phyloP scores from a whole-genome alignment of 768 basidiomycete species.

The Tubosaeta sp. region DNA sequence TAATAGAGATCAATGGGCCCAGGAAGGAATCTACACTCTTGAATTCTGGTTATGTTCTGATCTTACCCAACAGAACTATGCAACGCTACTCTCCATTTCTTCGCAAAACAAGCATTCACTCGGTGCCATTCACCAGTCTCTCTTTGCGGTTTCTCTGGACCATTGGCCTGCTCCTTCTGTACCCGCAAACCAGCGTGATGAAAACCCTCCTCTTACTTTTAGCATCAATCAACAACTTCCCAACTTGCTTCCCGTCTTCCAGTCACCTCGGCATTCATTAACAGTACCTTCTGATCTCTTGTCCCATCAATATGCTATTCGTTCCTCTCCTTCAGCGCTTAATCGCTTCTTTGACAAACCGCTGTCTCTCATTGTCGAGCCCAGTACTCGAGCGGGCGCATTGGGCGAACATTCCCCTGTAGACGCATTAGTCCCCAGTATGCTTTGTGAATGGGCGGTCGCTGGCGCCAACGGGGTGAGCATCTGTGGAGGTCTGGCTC shows the following conservation, averaged over 20 bases:
- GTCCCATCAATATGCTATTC: slow-evolving; percentile 71
- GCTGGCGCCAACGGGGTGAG: slow-evolving; percentile 23
- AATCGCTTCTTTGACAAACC: slow-evolving; percentile 94
- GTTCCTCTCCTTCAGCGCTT: slow-evolving; percentile 58
- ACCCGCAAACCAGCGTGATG: slow-evolving; percentile 17
- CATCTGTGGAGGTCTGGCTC: slow-evolving; percentile 52
- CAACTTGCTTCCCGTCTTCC: background rate
- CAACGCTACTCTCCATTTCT: slow-evolving; percentile 63
- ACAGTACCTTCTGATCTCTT: slow-evolving; percentile 39
- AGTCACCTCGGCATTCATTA: slow-evolving; percentile 8
- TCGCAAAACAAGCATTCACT: slow-evolving; percentile 58
- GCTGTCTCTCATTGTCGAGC: slow-evolving; percentile 77
- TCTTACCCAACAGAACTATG: slow-evolving; percentile 48
- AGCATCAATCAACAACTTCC: slow-evolving; percentile 21
- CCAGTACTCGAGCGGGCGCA: slow-evolving; percentile 78
- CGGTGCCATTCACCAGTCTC: slow-evolving; percentile 62
- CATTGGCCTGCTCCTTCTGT: slow-evolving; percentile 46
- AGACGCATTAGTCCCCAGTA: slow-evolving; percentile 87
- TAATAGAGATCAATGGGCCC: slow-evolving; percentile 76
- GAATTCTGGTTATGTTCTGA: background rate
- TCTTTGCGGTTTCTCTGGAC: slow-evolving; percentile 82
- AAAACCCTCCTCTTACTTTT: slow-evolving; percentile 31
- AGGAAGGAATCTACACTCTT: slow-evolving; percentile 41
- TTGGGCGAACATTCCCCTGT: slow-evolving; percentile 89
- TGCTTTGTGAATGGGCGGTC: slow-evolving; percentile 79